Conservation (phyloP, 805 yeast genomes). For the Metschnikowia hibisci region DNA sequence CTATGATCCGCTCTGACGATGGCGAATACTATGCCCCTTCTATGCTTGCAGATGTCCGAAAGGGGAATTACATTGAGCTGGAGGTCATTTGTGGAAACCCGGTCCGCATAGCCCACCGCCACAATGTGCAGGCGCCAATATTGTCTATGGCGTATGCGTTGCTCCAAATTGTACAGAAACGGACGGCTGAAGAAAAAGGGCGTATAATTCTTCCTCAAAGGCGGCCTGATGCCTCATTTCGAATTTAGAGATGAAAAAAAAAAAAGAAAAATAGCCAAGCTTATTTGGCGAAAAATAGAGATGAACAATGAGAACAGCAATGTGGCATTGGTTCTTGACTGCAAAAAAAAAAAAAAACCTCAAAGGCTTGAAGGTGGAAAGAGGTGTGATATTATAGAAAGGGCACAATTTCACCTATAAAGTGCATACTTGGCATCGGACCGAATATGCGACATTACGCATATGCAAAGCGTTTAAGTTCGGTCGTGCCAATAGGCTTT, state of each 20-base stretch:
- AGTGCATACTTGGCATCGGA: no score
- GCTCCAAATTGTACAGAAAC: slow-evolving; percentile 20
- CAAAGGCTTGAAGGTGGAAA: no score
- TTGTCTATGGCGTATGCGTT: slow-evolving; percentile 22
- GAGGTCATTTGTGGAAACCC: slow-evolving; percentile 42
- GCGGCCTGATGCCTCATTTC: slow-evolving; percentile 11
- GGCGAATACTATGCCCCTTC: slow-evolving; percentile 41
- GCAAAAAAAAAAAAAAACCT: no score
- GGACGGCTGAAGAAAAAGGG: slow-evolving; percentile 20
- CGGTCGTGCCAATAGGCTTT: not conserved
- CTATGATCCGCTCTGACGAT: slow-evolving; percentile 22
- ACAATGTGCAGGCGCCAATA: slow-evolving; percentile 29
- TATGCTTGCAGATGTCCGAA: slow-evolving; percentile 37
- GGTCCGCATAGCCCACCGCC: slow-evolving; percentile 34
- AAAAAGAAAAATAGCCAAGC: no score
- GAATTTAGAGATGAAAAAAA: not conserved
- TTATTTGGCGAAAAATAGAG: no score
- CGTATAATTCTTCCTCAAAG: slow-evolving; percentile 20
- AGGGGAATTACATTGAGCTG: slow-evolving; percentile 36
- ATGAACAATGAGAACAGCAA: no score
- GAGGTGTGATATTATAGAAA: no score
- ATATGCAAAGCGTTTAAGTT: not conserved
- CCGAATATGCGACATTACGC: not conserved
- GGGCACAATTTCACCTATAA: no score
- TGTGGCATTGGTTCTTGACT: no score